Percentiles rank a stretch among this genome's conserved stretches.
Evolutionary conservation across 805 yeast species (phyloP).

Genomic region (Pichia exigua): DNA sequence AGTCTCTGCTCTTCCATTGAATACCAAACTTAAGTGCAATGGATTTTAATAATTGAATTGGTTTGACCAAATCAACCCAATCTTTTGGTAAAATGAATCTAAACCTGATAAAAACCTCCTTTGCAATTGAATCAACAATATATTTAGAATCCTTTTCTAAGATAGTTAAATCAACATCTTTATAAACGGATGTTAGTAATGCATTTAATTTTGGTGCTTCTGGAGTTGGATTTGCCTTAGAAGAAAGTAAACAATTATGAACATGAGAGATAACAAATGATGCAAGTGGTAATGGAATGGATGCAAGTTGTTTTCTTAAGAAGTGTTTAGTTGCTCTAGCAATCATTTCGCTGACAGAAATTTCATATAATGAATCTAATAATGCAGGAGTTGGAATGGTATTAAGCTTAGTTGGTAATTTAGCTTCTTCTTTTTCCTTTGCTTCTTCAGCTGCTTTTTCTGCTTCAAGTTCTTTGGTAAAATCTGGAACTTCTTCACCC

Average conservation of each 20-base stretch:
- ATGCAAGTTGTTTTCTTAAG: conserved; percentile 40
- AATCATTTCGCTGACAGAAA: conserved; percentile 61
- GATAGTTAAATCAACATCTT: conserved; percentile 35
- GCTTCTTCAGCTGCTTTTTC: conserved; percentile 27
- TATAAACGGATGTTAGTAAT: conserved; percentile 33
- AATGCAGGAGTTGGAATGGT: conserved; percentile 36
- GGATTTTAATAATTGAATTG: conserved; percentile 50
- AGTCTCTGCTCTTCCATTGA: conserved; percentile 61
- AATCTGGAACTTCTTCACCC: conserved; percentile 18
- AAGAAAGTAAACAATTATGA: conserved; percentile 64
- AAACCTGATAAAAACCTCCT: conserved; percentile 55
- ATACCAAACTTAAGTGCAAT: conserved; percentile 75
- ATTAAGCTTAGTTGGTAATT: conserved; percentile 30
- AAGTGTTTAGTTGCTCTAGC: conserved; percentile 75
- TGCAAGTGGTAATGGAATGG: conserved; percentile 45
- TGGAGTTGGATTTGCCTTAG: conserved; percentile 33
- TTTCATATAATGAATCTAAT: conserved; percentile 38
- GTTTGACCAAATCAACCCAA: conserved; percentile 37
- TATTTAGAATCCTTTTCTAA: conserved; percentile 35
- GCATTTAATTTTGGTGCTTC: conserved; percentile 37
- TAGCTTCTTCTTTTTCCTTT: conserved; percentile 27
- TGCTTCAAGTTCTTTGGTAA: conserved; percentile 21
- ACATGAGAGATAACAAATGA: conserved; percentile 60
- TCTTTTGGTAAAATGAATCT: conserved; percentile 46
- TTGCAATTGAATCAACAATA: conserved; percentile 37